A percentile compares a stretch with the other conserved stretches of the same genome.
Evolutionary conservation across 83 land plant species (phyloP).

Genomic region (Picea abies): DNA sequence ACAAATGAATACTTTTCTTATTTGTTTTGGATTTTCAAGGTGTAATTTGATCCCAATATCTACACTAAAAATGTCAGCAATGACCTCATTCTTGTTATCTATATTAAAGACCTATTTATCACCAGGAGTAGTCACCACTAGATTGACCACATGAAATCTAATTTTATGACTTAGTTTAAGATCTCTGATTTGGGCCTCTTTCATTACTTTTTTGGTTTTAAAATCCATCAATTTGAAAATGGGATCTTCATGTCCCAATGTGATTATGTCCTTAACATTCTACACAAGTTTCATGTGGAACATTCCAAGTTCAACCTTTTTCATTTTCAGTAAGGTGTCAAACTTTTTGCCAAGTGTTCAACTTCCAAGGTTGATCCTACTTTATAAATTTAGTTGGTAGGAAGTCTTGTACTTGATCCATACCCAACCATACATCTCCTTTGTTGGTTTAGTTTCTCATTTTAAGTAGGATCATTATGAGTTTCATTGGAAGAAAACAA

Average conservation of each 20-base stretch:
- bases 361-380: no score
- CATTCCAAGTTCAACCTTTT: background rate
- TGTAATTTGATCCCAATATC: background rate
- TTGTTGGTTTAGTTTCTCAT: no score
- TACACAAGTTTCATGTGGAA: background rate
- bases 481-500: no score
- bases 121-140: background rate
- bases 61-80: background rate
- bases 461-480: no score
- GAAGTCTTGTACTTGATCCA: no score
- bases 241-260: background rate
- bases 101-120: background rate
- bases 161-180: background rate
- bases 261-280: background rate
- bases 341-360: background rate
- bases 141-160: background rate
- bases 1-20: background rate
- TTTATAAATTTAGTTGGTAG: no score
- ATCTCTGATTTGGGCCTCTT: background rate
- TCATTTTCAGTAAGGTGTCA: background rate
- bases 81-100: background rate
- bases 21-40: background rate
- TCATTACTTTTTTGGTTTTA: background rate
- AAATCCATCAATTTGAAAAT: background rate
- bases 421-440: no score